Base-by-base conservation (phyloP, 1,284 basidiomycete species). In the Tilletia caries region DNA sequence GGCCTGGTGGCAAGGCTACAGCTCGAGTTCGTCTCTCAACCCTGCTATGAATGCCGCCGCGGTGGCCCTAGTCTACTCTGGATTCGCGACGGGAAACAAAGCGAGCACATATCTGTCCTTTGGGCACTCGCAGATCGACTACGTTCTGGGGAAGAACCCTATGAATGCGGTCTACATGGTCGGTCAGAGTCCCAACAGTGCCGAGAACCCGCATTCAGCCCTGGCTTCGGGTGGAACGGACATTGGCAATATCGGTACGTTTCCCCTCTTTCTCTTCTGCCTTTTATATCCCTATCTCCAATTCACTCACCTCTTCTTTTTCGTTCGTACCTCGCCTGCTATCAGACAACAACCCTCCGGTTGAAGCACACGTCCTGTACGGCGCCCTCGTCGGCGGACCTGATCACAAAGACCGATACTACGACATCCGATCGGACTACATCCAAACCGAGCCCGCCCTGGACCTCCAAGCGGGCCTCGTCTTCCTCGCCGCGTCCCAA, bases 361-460 rank as follows among this genome's bases (percentile, higher is more conserved):
- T 88, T 69, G 90, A 91, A 82, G 87, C 89, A 0, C 88, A 93
- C 78, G 87, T 91, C 2, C 84, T 96, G 2, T 95, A 93, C 78
- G 94, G 94, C 43, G 93, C 89, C 23, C 88, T 95, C 46, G 87
- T 95, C 13, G 94, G 93, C 60, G 94, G 94, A 15, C 94, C 93
- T 0, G 88, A 92, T 80, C 86, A 86, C 69, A 85, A 86, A 58
- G 93, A 92, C 82, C 86, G 86, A 43, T 95, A 88, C 84, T 95
- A 88, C 83, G 91, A 95, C 80, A 89, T 92, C 70, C 88, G 93
- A 33, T 89, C 88, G 70, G 91, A 93, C 80, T 93, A 90, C 89
- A 88, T 88, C 0, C 86, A 93, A 84, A 89, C 89, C 13, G 91
- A 93, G 86, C 89, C 89, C 79, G 85, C 83, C 77, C 81, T 69